Evolutionary conservation across 1,284 basidiomycete genomes (phyloP).

Genomic region (Farysia itapuensis): DNA sequence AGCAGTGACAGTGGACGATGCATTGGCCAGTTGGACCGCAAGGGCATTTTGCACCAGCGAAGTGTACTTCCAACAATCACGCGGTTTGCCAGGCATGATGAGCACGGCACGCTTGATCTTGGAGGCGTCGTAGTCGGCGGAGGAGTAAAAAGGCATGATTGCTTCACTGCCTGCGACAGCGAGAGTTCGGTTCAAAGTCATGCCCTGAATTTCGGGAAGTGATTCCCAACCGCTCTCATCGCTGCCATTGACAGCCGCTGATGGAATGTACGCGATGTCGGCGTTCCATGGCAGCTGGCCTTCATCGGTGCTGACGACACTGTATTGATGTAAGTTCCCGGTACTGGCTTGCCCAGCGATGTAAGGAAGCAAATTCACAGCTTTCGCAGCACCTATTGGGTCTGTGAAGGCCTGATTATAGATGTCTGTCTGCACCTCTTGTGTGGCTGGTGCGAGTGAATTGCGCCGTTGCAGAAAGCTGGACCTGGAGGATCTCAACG

Average conservation of each 20-base stretch:
- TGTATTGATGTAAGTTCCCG: slow-evolving; percentile 11
- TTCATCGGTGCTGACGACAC: slow-evolving; percentile 19
- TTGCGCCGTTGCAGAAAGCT: slow-evolving; percentile 19
- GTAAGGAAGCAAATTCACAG: slow-evolving; percentile 29
- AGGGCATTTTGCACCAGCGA: slow-evolving; percentile 45
- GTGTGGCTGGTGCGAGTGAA: slow-evolving; percentile 2
- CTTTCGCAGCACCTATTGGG: slow-evolving; percentile 45
- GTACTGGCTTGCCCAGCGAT: slow-evolving; percentile 29
- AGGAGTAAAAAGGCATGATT: slow-evolving; percentile 50
- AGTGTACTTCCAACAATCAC: slow-evolving; percentile 55
- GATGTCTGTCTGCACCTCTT: slow-evolving; percentile 14
- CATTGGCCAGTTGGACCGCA: slow-evolving; percentile 12
- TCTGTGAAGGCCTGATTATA: slow-evolving; percentile 33
- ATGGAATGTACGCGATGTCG: slow-evolving; percentile 22
- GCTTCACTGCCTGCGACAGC: slow-evolving; percentile 14
- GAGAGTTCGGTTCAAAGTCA: slow-evolving; percentile 43
- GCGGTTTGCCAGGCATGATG: slow-evolving; percentile 50
- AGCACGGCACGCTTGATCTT: slow-evolving; percentile 53
- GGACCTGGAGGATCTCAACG: too few relatives aligned
- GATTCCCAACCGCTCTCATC: slow-evolving; percentile 62
- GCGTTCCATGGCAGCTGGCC: slow-evolving; percentile 47
- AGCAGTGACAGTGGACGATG: background rate
- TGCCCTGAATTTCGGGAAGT: slow-evolving; percentile 36
- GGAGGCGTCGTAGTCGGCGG: slow-evolving; percentile 15
- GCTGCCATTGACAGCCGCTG: slow-evolving; percentile 31